These are phyloP conservation scores for Neocatenulostroma microsporum DNA, from an alignment of 2,329 filamentous ascomycete genomes.

Conservation along the genomic window DNA sequence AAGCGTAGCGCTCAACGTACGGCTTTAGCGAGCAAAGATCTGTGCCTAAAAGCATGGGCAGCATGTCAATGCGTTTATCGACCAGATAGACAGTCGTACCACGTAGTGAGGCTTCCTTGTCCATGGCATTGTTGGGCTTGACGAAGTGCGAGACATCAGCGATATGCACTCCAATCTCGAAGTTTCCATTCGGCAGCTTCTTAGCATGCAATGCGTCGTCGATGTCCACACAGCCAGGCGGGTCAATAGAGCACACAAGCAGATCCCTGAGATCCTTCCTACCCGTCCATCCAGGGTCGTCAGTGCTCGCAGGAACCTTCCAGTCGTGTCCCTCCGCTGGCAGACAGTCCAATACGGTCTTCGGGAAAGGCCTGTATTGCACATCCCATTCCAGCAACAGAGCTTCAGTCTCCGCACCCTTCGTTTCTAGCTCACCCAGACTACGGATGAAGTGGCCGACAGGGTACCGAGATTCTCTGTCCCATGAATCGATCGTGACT, in stretches of 20 bases:
- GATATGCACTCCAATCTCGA: slow-evolving; percentile 94
- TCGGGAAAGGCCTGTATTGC: slow-evolving; percentile 94
- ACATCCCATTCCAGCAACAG: slow-evolving; percentile 92
- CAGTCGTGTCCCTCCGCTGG: slow-evolving; percentile 88
- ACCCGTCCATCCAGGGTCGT: slow-evolving; percentile 80
- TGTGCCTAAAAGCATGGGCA: slow-evolving; percentile 90
- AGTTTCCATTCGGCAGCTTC: slow-evolving; percentile 81
- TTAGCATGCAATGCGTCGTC: slow-evolving; percentile 92
- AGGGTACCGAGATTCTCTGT: slow-evolving; percentile 85
- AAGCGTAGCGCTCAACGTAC: slow-evolving; percentile 69
- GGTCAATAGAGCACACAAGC: slow-evolving; percentile 94
- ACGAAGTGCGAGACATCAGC: slow-evolving; percentile 99
- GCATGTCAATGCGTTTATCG: slow-evolving; percentile 99
- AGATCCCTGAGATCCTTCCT: slow-evolving; percentile 76
- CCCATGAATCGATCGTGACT: slow-evolving; percentile 92
- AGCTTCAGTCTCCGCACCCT: slow-evolving; percentile 95
- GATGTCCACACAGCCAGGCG: slow-evolving; percentile 92
- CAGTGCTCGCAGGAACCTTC: slow-evolving; percentile 72
- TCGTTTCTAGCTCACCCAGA: slow-evolving; percentile 86
- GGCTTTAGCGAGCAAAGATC: slow-evolving; percentile 95
- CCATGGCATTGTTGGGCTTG: slow-evolving; percentile 95
- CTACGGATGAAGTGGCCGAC: slow-evolving; percentile 90
- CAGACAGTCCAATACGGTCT: slow-evolving; percentile 87
- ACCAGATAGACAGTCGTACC: slow-evolving; percentile 97
- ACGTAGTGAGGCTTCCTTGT: slow-evolving; percentile 83